A percentile compares a stretch with the other conserved stretches of the same genome.
Evolutionary conservation across 345 rosid genomes (phyloP).

Genomic region (Hirschfeldia incana): DNA sequence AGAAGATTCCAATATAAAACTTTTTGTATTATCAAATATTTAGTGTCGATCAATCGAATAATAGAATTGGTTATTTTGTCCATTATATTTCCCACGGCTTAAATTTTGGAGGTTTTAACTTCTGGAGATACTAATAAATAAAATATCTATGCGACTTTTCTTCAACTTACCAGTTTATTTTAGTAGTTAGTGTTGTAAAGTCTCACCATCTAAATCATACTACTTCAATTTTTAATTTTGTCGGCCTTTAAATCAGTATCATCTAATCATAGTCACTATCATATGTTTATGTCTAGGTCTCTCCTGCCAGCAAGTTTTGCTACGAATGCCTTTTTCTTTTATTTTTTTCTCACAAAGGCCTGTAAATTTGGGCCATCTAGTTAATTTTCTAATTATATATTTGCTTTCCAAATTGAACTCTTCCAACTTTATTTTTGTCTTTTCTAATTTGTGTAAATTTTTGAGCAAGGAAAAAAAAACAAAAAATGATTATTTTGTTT

Average conservation of each 20-base stretch:
- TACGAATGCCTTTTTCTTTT: no score
- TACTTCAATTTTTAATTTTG: not conserved
- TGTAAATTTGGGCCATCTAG: no score
- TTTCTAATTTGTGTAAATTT: no score
- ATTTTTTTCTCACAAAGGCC: no score
- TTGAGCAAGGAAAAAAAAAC: no score
- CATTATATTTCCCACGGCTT: slow-evolving; percentile 6
- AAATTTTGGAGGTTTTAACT: slow-evolving; percentile 8
- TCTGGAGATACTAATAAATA: not conserved
- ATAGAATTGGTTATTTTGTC: not conserved
- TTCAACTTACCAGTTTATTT: not conserved
- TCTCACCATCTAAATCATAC: not conserved
- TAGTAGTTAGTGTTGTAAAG: not conserved
- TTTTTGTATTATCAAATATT: not conserved
- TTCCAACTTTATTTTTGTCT: no score
- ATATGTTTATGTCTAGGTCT: not conserved
- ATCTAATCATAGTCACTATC: not conserved
- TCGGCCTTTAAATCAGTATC: not conserved
- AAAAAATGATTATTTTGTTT: no score
- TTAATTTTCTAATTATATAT: no score
- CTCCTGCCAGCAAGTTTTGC: no score
- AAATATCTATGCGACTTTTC: slow-evolving; percentile 13
- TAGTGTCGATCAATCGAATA: not conserved
- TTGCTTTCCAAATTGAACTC: not conserved
- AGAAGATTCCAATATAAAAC: not conserved